phyloP scores from a whole-genome alignment of 352 stramenopile genomes.

The Pelagophyceae sp. region DNA sequence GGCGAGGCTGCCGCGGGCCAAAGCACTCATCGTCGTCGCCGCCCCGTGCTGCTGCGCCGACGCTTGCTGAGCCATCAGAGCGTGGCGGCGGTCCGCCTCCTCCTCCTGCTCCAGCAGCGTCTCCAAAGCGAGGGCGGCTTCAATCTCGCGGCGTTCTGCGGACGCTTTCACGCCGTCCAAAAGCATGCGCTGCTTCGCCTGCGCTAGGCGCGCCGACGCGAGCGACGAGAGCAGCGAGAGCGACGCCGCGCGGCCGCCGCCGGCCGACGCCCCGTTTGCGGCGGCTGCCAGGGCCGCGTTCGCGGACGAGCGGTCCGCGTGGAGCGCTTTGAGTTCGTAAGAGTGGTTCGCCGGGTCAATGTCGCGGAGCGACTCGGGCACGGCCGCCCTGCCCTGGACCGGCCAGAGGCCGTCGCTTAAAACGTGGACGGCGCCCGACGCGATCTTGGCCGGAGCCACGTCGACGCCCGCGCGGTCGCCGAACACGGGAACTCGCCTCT shows the following conservation, averaged over 20 bases:
- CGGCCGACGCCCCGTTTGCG: neutral
- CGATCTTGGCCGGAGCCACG: neutral
- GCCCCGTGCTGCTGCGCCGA: neutral
- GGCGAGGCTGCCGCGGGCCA: neutral
- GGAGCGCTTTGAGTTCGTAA: neutral
- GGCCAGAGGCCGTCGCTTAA: neutral
- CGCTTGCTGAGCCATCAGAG: neutral
- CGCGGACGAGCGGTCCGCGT: neutral
- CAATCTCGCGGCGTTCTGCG: neutral
- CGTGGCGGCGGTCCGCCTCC: neutral
- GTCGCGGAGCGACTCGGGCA: neutral
- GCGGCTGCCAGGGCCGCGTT: neutral
- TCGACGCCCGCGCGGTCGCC: neutral
- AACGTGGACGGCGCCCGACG: neutral
- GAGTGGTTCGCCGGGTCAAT: neutral
- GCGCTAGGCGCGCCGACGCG: conserved; percentile 46
- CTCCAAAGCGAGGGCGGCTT: neutral
- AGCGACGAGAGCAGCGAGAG: conserved; percentile 25
- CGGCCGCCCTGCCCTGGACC: neutral
- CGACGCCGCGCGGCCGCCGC: too few relatives aligned
- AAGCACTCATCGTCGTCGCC: neutral
- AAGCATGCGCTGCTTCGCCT: conserved; percentile 27
- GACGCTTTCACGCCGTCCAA: conserved; percentile 22
- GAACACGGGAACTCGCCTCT: conserved; percentile 6
- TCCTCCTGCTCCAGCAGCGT: neutral